Percentiles rank a stretch among this genome's conserved stretches.
phyloP scores from a whole-genome alignment of 2,329 filamentous ascomycete genomes.

The Akanthomyces muscarius region DNA sequence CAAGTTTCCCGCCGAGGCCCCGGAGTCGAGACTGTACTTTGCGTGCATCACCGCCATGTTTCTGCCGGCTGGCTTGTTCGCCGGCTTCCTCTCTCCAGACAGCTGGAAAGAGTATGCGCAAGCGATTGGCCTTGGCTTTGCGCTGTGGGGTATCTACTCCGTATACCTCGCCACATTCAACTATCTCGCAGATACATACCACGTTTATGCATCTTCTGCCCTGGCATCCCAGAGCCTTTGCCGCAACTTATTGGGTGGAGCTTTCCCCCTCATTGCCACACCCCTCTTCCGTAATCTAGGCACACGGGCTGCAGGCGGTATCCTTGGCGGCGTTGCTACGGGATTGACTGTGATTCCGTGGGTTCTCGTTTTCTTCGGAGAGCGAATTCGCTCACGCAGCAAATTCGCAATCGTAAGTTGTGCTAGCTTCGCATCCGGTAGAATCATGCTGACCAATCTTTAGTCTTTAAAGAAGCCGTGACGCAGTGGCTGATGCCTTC shows the following conservation, averaged over 20 bases:
- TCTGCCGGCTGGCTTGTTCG: slow-evolving; percentile 73
- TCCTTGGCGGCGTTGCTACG: slow-evolving; percentile 69
- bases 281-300: slow-evolving; percentile 71
- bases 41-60: slow-evolving; percentile 71
- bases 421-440: slow-evolving; percentile 6
- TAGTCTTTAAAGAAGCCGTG: not conserved
- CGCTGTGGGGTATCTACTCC: slow-evolving; percentile 81
- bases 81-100: slow-evolving; percentile 29
- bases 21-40: slow-evolving; percentile 80
- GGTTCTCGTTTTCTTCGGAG: slow-evolving; percentile 76
- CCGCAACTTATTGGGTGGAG: slow-evolving; percentile 75
- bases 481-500: not conserved
- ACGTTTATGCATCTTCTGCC: slow-evolving; percentile 78
- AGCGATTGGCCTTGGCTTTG: slow-evolving; percentile 62
- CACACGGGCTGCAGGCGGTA: slow-evolving; percentile 64
- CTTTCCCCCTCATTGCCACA: slow-evolving; percentile 73
- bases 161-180: slow-evolving; percentile 90
- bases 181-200: slow-evolving; percentile 85
- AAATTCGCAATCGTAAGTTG: slow-evolving; percentile 64
- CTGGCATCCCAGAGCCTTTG: slow-evolving; percentile 84
- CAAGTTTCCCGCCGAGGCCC: slow-evolving; percentile 48
- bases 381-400: slow-evolving; percentile 69
- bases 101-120: slow-evolving; percentile 26
- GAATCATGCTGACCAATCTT: not conserved
- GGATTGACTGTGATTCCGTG: slow-evolving; percentile 78